Evolutionary conservation across 1,284 basidiomycete species (phyloP).

Genomic region (Pascua sp.): DNA sequence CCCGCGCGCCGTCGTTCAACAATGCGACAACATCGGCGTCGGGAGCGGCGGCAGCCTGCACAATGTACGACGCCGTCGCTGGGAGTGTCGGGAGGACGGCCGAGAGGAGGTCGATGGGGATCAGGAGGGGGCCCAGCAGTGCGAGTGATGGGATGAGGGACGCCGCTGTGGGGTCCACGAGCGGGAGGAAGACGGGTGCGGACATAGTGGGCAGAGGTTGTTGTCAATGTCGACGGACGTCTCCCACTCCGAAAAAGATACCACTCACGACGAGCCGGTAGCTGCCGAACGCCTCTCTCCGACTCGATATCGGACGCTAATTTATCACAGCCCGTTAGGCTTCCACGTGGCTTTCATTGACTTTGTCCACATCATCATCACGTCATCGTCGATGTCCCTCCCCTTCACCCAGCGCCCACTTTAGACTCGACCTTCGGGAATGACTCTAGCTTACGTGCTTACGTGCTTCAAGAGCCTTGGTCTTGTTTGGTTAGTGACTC

Average conservation of each 20-base stretch:
- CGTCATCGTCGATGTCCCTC: no score
- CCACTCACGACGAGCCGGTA: no score
- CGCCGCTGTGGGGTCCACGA: slow-evolving; percentile 42
- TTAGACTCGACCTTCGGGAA: no score
- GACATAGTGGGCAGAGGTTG: slow-evolving; percentile 31
- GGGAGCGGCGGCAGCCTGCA: slow-evolving; percentile 57
- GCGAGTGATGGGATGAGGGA: slow-evolving; percentile 61
- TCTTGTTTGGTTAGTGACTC: no score
- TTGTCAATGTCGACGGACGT: not conserved
- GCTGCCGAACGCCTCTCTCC: no score
- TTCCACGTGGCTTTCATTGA: no score
- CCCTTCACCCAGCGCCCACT: no score
- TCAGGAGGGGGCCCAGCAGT: slow-evolving; percentile 71
- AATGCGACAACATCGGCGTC: slow-evolving; percentile 62
- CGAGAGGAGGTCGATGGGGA: slow-evolving; percentile 47
- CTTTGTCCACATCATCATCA: no score
- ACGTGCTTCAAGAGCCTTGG: no score
- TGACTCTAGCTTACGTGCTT: no score
- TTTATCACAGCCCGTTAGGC: no score
- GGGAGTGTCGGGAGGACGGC: slow-evolving; percentile 39
- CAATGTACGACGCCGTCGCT: slow-evolving; percentile 50
- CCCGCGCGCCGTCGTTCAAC: slow-evolving; percentile 73
- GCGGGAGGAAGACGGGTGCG: slow-evolving; percentile 49
- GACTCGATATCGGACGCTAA: no score
- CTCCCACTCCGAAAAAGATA: not conserved